A percentile compares a stretch with the other conserved stretches of the same genome.
Evolutionary conservation across 352 stramenopile genomes (phyloP).

Genomic region (Pythium guiyangense): DNA sequence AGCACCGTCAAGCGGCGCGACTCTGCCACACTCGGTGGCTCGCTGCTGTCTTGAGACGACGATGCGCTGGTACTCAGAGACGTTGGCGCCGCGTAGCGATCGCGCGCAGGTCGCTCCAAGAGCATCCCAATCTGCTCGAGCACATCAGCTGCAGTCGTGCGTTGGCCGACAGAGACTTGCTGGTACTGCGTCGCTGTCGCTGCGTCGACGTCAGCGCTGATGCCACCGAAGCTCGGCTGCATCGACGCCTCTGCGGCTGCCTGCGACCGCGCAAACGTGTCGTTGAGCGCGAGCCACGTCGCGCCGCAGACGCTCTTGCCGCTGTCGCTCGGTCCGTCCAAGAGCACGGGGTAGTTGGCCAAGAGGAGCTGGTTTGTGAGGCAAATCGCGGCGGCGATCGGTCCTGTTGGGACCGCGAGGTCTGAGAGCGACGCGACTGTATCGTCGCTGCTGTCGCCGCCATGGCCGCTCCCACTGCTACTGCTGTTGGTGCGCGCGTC

Average conservation of each 20-base stretch:
- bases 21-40: too few relatives aligned
- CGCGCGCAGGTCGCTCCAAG: conserved; percentile 2
- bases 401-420: conserved; percentile 34
- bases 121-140: conserved; percentile 11
- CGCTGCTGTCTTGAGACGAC: too few relatives aligned
- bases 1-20: not conserved
- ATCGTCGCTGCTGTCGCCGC: not conserved
- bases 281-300: conserved; percentile 20
- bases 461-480: too few relatives aligned
- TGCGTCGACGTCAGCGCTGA: not conserved
- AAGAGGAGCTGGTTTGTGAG: conserved; percentile 45
- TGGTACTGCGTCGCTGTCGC: not conserved
- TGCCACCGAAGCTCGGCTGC: not conserved
- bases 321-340: conserved; percentile 35
- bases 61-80: too few relatives aligned
- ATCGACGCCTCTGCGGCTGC: not conserved
- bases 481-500: not conserved
- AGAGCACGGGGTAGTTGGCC: conserved; percentile 25
- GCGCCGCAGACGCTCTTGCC: conserved; percentile 47
- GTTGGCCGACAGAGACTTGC: conserved; percentile 10
- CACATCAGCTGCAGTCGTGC: conserved; percentile 7
- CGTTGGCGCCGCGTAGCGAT: not conserved
- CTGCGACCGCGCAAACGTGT: conserved; percentile 36
- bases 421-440: not conserved
- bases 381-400: conserved; percentile 32